phyloP scores from a whole-genome alignment of 2,329 filamentous ascomycete species.

The Botrytis medusae region DNA sequence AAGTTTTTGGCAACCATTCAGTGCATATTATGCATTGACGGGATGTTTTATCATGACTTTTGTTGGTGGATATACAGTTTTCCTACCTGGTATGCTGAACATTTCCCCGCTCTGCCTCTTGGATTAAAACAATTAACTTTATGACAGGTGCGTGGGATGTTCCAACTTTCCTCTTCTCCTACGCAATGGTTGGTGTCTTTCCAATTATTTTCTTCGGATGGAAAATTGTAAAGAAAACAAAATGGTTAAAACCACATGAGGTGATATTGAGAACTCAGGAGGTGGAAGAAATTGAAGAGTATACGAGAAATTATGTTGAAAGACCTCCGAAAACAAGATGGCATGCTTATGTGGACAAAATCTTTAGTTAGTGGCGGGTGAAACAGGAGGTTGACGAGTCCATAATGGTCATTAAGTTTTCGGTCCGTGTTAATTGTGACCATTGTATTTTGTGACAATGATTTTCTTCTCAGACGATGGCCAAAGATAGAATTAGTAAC shows the following conservation, averaged over 20 bases:
- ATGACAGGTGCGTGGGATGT: slow-evolving; percentile 51
- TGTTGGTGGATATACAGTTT: slow-evolving; percentile 61
- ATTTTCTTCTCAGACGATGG: not conserved
- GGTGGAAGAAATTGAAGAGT: slow-evolving; percentile 61
- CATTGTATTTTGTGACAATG: not conserved
- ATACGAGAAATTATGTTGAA: slow-evolving; percentile 53
- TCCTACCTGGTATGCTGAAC: slow-evolving; percentile 46
- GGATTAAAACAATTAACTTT: not conserved
- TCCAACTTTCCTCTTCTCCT: slow-evolving; percentile 60
- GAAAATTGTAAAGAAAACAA: slow-evolving; percentile 60
- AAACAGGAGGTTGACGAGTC: not conserved
- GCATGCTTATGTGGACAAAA: slow-evolving; percentile 32
- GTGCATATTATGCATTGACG: slow-evolving; percentile 52
- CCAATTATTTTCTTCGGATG: slow-evolving; percentile 59
- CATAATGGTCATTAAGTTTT: not conserved
- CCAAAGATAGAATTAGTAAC: not conserved
- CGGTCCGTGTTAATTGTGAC: not conserved
- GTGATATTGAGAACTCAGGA: slow-evolving; percentile 53
- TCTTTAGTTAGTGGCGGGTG: slow-evolving; percentile 27
- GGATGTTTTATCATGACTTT: slow-evolving; percentile 59
- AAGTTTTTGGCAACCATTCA: slow-evolving; percentile 56
- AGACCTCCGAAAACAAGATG: slow-evolving; percentile 30
- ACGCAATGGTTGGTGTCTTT: slow-evolving; percentile 60
- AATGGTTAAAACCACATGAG: slow-evolving; percentile 51
- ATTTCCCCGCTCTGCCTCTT: not conserved